Base-by-base conservation (phyloP, 1,284 basidiomycete genomes). In the Trichosporon sp. region DNA sequence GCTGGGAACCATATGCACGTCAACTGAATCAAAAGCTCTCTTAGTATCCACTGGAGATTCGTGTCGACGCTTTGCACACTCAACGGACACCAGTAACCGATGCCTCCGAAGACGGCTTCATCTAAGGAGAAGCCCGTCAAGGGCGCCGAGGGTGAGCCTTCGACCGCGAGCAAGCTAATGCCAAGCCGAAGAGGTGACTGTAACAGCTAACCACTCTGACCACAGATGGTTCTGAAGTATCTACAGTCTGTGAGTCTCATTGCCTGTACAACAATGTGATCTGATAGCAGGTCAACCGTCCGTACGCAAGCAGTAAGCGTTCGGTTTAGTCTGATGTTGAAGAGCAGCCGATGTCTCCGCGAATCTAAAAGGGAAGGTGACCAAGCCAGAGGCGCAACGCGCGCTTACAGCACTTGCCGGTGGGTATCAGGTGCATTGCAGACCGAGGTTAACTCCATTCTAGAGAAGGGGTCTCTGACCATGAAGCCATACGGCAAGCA, bases 351-450 rank as follows among this genome's bases (percentile, higher is more conserved):
- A 94, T 74, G 88, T 95, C 2, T 84, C 89, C 14, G 89, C 90
- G 16, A 95, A 95, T 77, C 82, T 95, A 44, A 93, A 92, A 77
- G 89, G 89, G 60, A 86, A 87, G 10, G 87, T 95, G 1, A 86
- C 90, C 8, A 94, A 93, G 77, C 80, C 90, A 0, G 84, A 87
- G 8, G 87, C 88, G 0, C 90, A 92, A 75, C 93, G 93, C 81
- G 89, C 93, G 56, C 83, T 94, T 13, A 81, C 69, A 1, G 80
- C 86, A 0, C 84, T 94, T 13, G 88, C 92, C 61, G 91, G 92
- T 89, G 73, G 29, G 37, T 32, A 21, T 44, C 13, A 0, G 4
- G 16, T 5, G 2, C 2, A 3, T 7, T 13, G 4, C 7, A 13
- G 19, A 1, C 6, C 8, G 1, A 4, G n/a, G 32, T 60, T 65